Conservation (phyloP, 2,329 filamentous ascomycete species). For the Harringtonia lauricola region DNA sequence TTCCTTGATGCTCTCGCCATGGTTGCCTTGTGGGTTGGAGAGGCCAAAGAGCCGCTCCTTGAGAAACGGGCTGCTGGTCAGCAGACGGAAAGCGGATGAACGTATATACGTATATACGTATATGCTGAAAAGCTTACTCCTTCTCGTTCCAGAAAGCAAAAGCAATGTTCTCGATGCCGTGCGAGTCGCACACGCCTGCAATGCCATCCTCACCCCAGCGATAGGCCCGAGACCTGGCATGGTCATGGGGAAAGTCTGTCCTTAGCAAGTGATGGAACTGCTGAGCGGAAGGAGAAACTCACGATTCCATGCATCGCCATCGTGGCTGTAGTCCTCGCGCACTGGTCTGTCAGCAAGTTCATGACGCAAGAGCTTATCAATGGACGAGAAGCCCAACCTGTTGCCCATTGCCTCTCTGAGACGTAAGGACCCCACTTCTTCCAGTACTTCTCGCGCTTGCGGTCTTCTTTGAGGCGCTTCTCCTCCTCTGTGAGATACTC, state of each 20-base stretch:
- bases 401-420: conserved; percentile 91
- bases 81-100: conserved; percentile 10
- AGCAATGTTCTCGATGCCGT: conserved; percentile 82
- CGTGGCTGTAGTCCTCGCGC: conserved; percentile 73
- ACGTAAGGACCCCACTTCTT: conserved; percentile 97
- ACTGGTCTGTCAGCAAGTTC: conserved; percentile 13
- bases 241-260: conserved; percentile 84
- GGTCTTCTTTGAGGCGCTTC: conserved; percentile 77
- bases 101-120: neutral
- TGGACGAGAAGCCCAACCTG: conserved; percentile 44
- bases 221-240: conserved; percentile 79
- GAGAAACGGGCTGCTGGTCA: conserved; percentile 64
- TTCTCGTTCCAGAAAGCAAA: conserved; percentile 98
- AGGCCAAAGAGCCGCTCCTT: conserved; percentile 93
- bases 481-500: conserved; percentile 86
- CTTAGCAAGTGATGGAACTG: no score
- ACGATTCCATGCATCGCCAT: conserved; percentile 95
- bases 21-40: conserved; percentile 93
- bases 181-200: conserved; percentile 83
- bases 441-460: conserved; percentile 80
- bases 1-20: conserved; percentile 95
- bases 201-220: conserved; percentile 97
- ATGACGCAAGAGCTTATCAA: neutral
- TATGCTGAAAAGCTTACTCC: conserved; percentile 47
- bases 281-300: conserved; percentile 37